Evolutionary conservation across 495 filamentous ascomycete genomes (phyloP), one percentile per base, ranked within the genome.

Genomic region (Penicillium salamii): DNA sequence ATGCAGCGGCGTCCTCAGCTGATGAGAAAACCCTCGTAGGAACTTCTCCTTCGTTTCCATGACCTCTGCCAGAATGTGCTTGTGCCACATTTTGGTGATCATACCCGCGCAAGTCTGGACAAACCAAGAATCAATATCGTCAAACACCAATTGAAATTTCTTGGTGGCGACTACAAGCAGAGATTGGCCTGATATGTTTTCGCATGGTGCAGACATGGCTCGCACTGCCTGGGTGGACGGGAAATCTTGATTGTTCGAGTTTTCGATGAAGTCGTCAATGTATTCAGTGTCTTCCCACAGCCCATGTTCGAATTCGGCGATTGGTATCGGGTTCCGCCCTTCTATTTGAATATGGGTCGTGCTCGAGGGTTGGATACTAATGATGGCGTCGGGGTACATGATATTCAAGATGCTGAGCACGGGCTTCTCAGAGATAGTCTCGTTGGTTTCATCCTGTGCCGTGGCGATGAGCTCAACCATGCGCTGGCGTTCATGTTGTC

Each of bases 1-100:
- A 32, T 58, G 50, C 7, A 58, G 28, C 8, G 50, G 55, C 5
- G 55, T 58, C 0, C 55, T 46, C 2, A 58, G 46, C 26, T 58
- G 55, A 40, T 58, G 55, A 3, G 55, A 58, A 36, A 58, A 50
- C n/a, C 40, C 55, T 12, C 42, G 50, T 2, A 54, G 37, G n/a
- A 58, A 54, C n/a, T 53, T 58, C 34, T 58, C 55, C n/a, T 58
- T 58, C 29, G 50, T 47, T 35, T 33, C 47, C 42, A 54, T 26
- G 7, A 42, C 55, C 21, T 58, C 55, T 34, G 23, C 29, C 6
- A 54, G 26, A 13, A 54, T 37, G 2, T 29, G 29, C 33, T 50
- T 39, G 24, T 34, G 55, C 55, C 55, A 54, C 24, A 54, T 47
- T 37, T 58, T 46, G 9, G 55, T 50, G 8, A 58, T 20, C 15